Evolutionary conservation across 2,329 filamentous ascomycete genomes (phyloP).

Genomic region (Gnomoniopsis smithogilvyi): DNA sequence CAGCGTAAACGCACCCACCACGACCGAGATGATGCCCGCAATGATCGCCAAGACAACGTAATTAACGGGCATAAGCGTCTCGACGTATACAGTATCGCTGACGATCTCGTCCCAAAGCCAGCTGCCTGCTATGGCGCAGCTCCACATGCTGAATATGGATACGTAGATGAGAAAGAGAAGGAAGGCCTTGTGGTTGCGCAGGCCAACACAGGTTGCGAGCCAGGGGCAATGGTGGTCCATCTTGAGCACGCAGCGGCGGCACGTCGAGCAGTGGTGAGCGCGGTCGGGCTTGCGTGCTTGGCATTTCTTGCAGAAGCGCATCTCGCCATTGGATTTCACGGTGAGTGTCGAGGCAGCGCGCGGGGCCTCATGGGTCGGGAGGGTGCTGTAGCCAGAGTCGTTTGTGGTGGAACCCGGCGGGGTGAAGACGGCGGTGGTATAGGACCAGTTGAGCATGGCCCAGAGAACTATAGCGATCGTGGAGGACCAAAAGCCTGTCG

Average conservation of each 20-base stretch:
- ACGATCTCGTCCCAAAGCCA: conserved; percentile 89
- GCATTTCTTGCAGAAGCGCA: conserved; percentile 96
- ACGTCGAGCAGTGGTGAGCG: conserved; percentile 94
- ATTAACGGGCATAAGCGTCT: conserved; percentile 82
- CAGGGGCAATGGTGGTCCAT: conserved; percentile 99
- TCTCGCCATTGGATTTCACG: conserved; percentile 84
- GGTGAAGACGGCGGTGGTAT: conserved; percentile 91
- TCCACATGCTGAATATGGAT: conserved; percentile 77
- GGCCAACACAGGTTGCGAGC: conserved; percentile 91
- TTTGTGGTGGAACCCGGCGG: conserved; percentile 72
- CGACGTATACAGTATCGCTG: conserved; percentile 65
- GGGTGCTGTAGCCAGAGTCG: conserved; percentile 69
- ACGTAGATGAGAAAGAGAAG: conserved; percentile 89
- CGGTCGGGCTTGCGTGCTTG: conserved; percentile 92
- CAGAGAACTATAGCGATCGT: conserved; percentile 69
- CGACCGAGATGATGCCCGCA: conserved; percentile 85
- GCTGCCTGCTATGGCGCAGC: conserved; percentile 69
- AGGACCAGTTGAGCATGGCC: conserved; percentile 78
- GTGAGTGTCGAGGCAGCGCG: conserved; percentile 72
- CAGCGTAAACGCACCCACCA: conserved; percentile 80
- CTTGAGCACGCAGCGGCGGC: conserved; percentile 90
- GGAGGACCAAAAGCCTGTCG: conserved; percentile 52
- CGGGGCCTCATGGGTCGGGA: conserved; percentile 69
- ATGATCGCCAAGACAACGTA: conserved; percentile 85
- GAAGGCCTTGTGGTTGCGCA: conserved; percentile 95